These are phyloP conservation scores for Cyberlindnera xylosilytica DNA, from an alignment of 805 yeast genomes.

Conservation along the genomic window DNA sequence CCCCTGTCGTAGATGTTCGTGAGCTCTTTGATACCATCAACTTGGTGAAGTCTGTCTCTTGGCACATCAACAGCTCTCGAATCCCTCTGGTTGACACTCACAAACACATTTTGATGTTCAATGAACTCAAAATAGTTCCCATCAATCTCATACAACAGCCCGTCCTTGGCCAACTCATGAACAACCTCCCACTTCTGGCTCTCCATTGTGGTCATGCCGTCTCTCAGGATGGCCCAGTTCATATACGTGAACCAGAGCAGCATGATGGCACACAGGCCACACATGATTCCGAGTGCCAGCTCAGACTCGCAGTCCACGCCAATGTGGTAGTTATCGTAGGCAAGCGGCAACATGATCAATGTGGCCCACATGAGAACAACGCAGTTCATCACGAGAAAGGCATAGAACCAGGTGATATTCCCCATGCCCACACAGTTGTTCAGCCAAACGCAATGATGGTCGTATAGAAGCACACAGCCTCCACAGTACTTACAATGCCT, in stretches of 20 bases:
- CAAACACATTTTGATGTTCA: slow-evolving; percentile 20
- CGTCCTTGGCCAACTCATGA: slow-evolving; percentile 45
- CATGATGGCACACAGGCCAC: slow-evolving; percentile 42
- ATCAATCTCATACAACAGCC: slow-evolving; percentile 29
- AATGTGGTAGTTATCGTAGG: slow-evolving; percentile 2
- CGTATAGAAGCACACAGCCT: slow-evolving; percentile 59
- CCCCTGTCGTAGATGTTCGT: slow-evolving; percentile 25
- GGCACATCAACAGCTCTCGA: slow-evolving; percentile 13
- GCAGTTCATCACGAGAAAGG: slow-evolving; percentile 50
- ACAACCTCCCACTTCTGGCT: slow-evolving; percentile 67
- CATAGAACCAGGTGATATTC: slow-evolving; percentile 59
- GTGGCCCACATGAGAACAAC: slow-evolving; percentile 43
- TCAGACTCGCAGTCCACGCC: slow-evolving; percentile 11
- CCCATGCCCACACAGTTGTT: slow-evolving; percentile 72
- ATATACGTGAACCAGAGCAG: slow-evolving; percentile 40
- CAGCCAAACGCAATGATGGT: slow-evolving; percentile 73
- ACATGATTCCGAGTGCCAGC: slow-evolving; percentile 36
- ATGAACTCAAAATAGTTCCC: slow-evolving; percentile 21
- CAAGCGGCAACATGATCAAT: slow-evolving; percentile 16
- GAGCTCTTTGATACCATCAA: slow-evolving; percentile 15
- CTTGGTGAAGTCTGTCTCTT: neutral
- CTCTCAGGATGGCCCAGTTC: slow-evolving; percentile 49
- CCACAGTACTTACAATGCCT: slow-evolving; percentile 74
- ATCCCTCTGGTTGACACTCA: slow-evolving; percentile 22
- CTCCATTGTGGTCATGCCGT: slow-evolving; percentile 78